A percentile compares a stretch with the other conserved stretches of the same genome.
Evolutionary conservation across 306 rosid species (phyloP).

Genomic region (Dalbergia cultrata): DNA sequence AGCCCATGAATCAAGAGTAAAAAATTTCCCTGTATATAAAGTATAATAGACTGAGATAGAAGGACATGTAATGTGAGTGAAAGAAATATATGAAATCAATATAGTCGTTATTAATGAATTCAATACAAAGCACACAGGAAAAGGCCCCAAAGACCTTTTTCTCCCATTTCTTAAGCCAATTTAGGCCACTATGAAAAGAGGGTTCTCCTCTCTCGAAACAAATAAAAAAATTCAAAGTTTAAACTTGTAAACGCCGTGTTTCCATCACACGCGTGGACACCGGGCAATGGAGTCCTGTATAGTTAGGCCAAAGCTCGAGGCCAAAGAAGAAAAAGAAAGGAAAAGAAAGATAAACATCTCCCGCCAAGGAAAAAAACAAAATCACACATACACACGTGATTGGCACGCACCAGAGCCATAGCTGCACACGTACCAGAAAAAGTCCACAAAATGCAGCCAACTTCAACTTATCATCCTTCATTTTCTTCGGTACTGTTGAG

Average conservation of each 20-base stretch:
- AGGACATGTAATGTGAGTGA: neutral
- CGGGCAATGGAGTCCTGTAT: slow-evolving; percentile 45
- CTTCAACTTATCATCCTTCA: slow-evolving; percentile 32
- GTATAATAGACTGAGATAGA: neutral
- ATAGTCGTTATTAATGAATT: slow-evolving; percentile 54
- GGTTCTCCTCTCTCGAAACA: slow-evolving; percentile 41
- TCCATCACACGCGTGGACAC: slow-evolving; percentile 61
- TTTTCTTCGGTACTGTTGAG: slow-evolving; percentile 22
- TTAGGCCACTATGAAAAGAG: slow-evolving; percentile 44
- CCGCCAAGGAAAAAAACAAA: slow-evolving; percentile 49
- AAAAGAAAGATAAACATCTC: slow-evolving; percentile 43
- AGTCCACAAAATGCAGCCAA: slow-evolving; percentile 49
- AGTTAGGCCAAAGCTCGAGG: slow-evolving; percentile 59
- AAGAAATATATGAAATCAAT: slow-evolving; percentile 34
- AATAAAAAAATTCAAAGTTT: slow-evolving; percentile 34
- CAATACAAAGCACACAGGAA: slow-evolving; percentile 63
- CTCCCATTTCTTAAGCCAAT: slow-evolving; percentile 40
- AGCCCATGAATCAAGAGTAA: neutral
- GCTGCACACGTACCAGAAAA: slow-evolving; percentile 52
- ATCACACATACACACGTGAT: slow-evolving; percentile 53
- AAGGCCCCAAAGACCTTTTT: slow-evolving; percentile 85
- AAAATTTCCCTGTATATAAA: neutral
- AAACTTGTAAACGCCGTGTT: slow-evolving; percentile 56
- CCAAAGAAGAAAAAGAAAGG: slow-evolving; percentile 27
- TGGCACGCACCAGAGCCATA: slow-evolving; percentile 46